Evolutionary conservation across 257 asterid species (phyloP).

Genomic region (Solanum ossicruentum): DNA sequence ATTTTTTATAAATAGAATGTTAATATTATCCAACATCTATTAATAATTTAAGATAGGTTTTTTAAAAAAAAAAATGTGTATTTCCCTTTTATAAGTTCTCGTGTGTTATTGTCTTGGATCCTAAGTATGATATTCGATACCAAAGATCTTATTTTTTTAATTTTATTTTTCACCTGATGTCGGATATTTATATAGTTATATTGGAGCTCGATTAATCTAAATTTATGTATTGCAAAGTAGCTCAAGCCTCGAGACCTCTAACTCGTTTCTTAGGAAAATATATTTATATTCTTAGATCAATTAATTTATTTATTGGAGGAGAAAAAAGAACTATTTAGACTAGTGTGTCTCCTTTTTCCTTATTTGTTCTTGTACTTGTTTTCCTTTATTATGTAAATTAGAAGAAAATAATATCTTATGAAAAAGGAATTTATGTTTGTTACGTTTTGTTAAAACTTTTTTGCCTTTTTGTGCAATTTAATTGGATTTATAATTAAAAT

Average conservation of each 20-base stretch:
- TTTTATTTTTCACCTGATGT: too few species aligned
- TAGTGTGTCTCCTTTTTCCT: background rate
- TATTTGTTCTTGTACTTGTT: background rate
- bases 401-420: background rate
- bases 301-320: background rate
- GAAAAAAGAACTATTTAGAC: background rate
- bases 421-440: background rate
- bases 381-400: background rate
- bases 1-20: too few species aligned
- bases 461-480: background rate
- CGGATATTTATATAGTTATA: too few species aligned
- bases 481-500: background rate
- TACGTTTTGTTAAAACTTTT: background rate
- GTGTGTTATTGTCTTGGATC: too few species aligned
- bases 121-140: too few species aligned
- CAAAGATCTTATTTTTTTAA: too few species aligned
- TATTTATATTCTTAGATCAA: background rate
- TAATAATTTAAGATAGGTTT: too few species aligned
- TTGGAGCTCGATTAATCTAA: too few species aligned
- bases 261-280: background rate
- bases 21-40: too few species aligned
- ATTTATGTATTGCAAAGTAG: too few species aligned
- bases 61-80: too few species aligned
- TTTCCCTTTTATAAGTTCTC: too few species aligned
- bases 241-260: fast-evolving